Evolutionary conservation across 2,329 filamentous ascomycete genomes (phyloP), one percentile per base, ranked within the genome.

Genomic region (Botrytis tulipae): DNA sequence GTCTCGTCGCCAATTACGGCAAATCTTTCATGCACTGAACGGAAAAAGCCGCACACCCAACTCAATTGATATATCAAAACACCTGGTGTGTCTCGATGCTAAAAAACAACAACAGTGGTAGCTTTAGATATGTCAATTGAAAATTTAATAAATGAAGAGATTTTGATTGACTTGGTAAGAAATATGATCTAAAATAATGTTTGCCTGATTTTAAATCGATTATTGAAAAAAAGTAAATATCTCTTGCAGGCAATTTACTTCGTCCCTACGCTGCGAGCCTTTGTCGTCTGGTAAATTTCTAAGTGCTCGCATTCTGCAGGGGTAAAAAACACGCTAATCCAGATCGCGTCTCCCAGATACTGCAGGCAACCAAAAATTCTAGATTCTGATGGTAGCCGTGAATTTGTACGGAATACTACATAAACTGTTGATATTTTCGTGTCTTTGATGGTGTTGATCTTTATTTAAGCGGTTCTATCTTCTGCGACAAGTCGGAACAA

Each of bases 271-370:
- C n/a, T 54, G 51, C 51, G 14, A 54, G 14, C 20, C n/a, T 61
- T 72, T 54, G 59, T 73, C 68, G 67, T 63, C 59, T 59, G 57
- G 12, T 59, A 60, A 63, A 71, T 48, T 60, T 29, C 60, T 9
- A 60, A 54, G 46, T 73, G 57, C 46, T 66, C 60, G 57, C 72
- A 73, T 73, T 70, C 35, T 72, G 46, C 75, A 77, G 73, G 76
- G 73, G 62, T 73, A 42, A 18, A 72, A 20, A 20, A 75, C 75
- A 57, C 77, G 76, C 74, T 75, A 77, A 70, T 29, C 48, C 61
- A 44, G 40, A 67, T 71, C 76, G 75, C 77, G 76, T 78, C 76
- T 75, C 74, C 74, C 59, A 72, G 44, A 59, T n/a, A 14, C 54
- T 72, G 46, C 48, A 73, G 60, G 48, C 68, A 68, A 71, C 73